Evolutionary conservation across 495 filamentous ascomycete species (phyloP), one percentile per base, ranked within the genome.

Genomic region (Daldinia loculata): DNA sequence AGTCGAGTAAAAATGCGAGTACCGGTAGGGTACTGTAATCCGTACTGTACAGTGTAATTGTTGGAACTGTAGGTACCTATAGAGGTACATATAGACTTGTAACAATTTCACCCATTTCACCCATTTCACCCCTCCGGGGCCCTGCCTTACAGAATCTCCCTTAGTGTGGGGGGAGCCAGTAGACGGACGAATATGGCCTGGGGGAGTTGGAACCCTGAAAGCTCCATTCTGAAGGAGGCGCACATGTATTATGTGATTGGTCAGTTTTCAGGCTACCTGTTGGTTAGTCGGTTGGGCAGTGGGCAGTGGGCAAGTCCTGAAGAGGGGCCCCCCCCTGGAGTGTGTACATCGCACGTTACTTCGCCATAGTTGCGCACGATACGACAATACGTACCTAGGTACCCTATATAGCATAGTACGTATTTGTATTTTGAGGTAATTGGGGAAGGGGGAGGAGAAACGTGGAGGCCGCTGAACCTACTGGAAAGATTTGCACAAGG

Each of bases 151-250:
- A 67, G 58, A 58, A 64, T 58, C 30, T 53, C 52, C 69, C 45
- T 48, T 70, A 70, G 71, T 74, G 71, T 74, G 71, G 71, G 71
- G 71, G 71, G 71, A 69, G 39, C 71, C 71, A 70, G 71, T 74
- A 66, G 67, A 61, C 48, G 55, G 63, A 67, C 63, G 62, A 66
- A 69, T 67, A 74, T 67, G 71, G 71, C 71, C 71, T 74, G 71
- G 71, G 71, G 71, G 71, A 74, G 71, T 67, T 67, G 63, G 67
- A 66, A 69, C 63, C 67, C 69, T 72, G 69, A 34, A 63, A 64
- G 24, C 43, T 55, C 70, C 66, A 62, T 56, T 69, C 50, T 59
- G 56, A 69, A 69, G 70, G 66, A 66, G 70, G 70, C 61, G 62
- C 66, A 50, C 61, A 34, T 73, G 52, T 61, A 55, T 34, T 15